Evolutionary conservation across 2,329 filamentous ascomycete species (phyloP), one percentile per base, ranked within the genome.

Genomic region (Dothidotthia symphoricarpi): DNA sequence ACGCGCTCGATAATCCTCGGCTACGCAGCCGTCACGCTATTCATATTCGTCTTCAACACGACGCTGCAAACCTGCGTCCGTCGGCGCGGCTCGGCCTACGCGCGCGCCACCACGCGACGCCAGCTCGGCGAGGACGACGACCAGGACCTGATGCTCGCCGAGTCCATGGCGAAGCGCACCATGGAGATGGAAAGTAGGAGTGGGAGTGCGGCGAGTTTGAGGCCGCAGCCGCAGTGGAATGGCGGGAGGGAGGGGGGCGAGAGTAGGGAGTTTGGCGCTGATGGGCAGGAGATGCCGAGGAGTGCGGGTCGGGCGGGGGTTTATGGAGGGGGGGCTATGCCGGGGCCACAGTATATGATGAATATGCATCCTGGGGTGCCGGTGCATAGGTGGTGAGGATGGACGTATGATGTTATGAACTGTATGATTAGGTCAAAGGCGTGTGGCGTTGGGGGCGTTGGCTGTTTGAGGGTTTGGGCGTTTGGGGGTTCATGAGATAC

Each of bases 301-400:
- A 17, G 9, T 15, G 6, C 14, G 15, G 3, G 3, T 10, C 43
- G 49, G 28, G 43, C 33, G 25, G 39, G 41, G 14, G 9, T 49
- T 12, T 63, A 53, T 47, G 61, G 61, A 0, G 59, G 60, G 12
- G 62, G 62, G 1, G 47, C 61, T 10, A 64, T 66, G 61, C 62
- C 62, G 0, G 62, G 62, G 1, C 62, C 62, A 29, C 59, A 66
- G 48, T 66, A 66, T 47, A 16, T 66, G 45, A 28, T 66, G 34
- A 66, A 66, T 45, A 66, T 66, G 62, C 62, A 66, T 53, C 62
- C 62, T 0, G 62, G 62, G 2, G 62, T 66, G 28, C 62, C 62
- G 28, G 62, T 66, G 40, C 51, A 61, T 35, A 39, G 31, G 36
- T 49, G 46, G 46, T 43, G 30, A 16, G 6, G 5, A 9, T 22